Evolutionary conservation across 164 flowering plant species (phyloP).

Genomic region (Sedum album): DNA sequence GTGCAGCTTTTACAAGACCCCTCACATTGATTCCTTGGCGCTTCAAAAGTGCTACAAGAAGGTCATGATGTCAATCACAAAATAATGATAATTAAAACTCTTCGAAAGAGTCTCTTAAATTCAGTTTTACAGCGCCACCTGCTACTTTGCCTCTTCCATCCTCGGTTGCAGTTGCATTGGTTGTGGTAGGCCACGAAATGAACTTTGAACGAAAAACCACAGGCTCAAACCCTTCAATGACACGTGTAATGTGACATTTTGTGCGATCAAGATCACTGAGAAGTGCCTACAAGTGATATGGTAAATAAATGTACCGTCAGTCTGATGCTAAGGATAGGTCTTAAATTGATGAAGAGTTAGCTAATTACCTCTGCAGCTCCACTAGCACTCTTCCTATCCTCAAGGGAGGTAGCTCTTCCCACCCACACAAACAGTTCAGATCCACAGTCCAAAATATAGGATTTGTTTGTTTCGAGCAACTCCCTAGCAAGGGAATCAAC

Average conservation of each 20-base stretch:
- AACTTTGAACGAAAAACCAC: conserved; percentile 76
- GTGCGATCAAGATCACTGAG: conserved; percentile 46
- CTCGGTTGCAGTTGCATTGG: conserved; percentile 68
- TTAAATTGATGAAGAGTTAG: not conserved
- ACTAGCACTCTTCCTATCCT: conserved; percentile 81
- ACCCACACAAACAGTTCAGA: conserved; percentile 86
- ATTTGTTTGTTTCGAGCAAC: conserved; percentile 67
- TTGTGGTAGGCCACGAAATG: conserved; percentile 75
- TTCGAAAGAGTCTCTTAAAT: not conserved
- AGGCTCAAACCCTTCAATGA: conserved; percentile 97
- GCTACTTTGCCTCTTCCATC: conserved; percentile 99
- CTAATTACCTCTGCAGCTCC: conserved; percentile 69
- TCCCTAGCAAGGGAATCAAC: conserved; percentile 69
- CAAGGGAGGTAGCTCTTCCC: conserved; percentile 89
- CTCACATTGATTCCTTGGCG: conserved; percentile 95
- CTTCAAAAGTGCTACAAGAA: conserved; percentile 65
- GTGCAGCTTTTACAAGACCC: conserved; percentile 86
- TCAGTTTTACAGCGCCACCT: conserved; percentile 38
- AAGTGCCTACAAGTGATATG: conserved; percentile 46
- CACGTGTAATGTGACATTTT: conserved; percentile 64
- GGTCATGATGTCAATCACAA: conserved; percentile 3
- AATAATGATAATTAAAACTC: not conserved
- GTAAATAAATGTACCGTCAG: conserved; percentile 11
- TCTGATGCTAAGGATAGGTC: conserved; percentile 7
- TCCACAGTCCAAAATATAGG: conserved; percentile 90